A percentile compares a stretch with the other conserved stretches of the same genome.
Evolutionary conservation across 176 grass and related monocot genomes (phyloP).

Genomic region (Carex parvula): DNA sequence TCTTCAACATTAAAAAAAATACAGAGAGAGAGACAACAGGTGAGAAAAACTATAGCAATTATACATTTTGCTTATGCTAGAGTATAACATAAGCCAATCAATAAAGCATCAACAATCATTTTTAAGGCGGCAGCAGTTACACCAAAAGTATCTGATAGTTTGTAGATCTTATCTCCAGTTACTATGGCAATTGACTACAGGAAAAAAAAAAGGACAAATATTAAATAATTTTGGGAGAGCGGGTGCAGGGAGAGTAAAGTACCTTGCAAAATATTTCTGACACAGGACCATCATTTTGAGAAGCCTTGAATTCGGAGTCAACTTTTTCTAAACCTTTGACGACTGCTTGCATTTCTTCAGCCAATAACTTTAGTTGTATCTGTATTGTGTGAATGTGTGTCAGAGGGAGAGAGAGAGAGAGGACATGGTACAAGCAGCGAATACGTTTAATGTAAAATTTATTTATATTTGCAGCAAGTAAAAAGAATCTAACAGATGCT

Average conservation of each 20-base stretch:
- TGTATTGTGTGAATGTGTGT: slow-evolving; percentile 28
- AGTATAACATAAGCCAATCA: neutral
- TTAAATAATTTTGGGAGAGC: neutral
- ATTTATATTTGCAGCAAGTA: slow-evolving; percentile 23
- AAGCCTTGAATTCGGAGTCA: slow-evolving; percentile 71
- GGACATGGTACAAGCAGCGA: neutral
- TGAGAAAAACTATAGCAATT: neutral
- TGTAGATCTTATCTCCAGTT: neutral
- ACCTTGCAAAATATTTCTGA: slow-evolving; percentile 90
- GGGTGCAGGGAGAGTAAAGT: neutral
- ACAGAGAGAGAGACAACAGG: neutral
- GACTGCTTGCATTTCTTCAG: slow-evolving; percentile 99
- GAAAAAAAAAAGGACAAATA: neutral
- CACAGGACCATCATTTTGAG: slow-evolving; percentile 91
- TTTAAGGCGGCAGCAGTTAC: neutral
- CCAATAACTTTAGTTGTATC: slow-evolving; percentile 97
- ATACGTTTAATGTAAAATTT: slow-evolving; percentile 18
- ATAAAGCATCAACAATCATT: neutral
- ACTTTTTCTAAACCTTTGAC: slow-evolving; percentile 93
- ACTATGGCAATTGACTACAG: neutral
- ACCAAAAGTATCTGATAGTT: neutral
- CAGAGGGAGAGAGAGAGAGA: neutral
- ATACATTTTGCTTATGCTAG: neutral
- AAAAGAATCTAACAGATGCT: neutral
- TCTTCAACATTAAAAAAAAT: slow-evolving; percentile 40